phyloP scores from a whole-genome alignment of 495 filamentous ascomycete species.

The Penicillium crystallinum region DNA sequence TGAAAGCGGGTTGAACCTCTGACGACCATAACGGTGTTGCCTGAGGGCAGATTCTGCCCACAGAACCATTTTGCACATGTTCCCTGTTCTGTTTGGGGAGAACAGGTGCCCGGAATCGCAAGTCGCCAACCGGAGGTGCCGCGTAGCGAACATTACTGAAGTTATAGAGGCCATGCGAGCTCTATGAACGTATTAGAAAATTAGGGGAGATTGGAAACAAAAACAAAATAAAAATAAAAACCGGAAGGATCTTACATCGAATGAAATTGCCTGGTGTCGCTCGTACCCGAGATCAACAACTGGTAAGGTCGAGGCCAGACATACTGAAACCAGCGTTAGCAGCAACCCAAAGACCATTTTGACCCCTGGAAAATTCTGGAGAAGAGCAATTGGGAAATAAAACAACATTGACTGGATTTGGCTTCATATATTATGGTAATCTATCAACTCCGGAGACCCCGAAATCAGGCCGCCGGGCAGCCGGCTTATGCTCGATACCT shows the following conservation, averaged over 20 bases:
- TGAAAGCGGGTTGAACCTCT: background rate
- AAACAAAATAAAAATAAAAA: too few relatives aligned
- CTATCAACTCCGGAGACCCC: too few relatives aligned
- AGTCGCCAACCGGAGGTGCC: constrained; percentile 47
- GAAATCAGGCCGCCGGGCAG: too few relatives aligned
- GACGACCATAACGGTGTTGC: constrained; percentile 33
- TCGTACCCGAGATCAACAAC: constrained; percentile 49
- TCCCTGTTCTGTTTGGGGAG: constrained; percentile 33
- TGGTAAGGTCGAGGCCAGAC: constrained; percentile 28
- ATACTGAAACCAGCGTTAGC: constrained; percentile 13
- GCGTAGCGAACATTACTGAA: constrained; percentile 59
- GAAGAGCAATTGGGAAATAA: background rate
- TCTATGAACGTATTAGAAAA: constrained; percentile 8
- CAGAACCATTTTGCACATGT: constrained; percentile 39
- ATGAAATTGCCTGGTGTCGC: constrained; percentile 41
- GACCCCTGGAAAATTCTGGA: background rate
- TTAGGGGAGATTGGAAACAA: background rate
- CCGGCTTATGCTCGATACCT: too few relatives aligned
- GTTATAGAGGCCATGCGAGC: constrained; percentile 41
- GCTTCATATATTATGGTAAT: too few relatives aligned
- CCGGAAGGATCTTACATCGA: constrained; percentile 30
- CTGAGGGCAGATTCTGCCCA: constrained; percentile 48
- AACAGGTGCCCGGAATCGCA: constrained; percentile 46
- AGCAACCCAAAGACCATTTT: constrained; percentile 7
- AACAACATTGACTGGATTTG: too few relatives aligned